phyloP scores from a whole-genome alignment of 257 asterid genomes.

The Rehmannia glutinosa region DNA sequence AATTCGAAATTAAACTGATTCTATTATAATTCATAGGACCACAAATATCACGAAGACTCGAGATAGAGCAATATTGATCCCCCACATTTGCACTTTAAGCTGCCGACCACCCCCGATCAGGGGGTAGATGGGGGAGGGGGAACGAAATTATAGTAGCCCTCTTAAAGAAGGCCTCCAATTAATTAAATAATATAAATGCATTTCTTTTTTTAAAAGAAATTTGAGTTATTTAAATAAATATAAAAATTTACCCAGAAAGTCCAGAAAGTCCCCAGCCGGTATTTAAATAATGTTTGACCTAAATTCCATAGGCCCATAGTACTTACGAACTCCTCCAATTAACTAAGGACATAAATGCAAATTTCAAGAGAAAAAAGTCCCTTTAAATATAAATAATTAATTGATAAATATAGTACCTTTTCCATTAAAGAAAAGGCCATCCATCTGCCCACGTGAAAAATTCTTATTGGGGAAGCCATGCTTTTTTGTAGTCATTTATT shows the following conservation, averaged over 20 bases:
- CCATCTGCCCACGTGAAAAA: conserved; percentile 1
- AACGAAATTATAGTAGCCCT: neutral
- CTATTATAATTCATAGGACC: no score
- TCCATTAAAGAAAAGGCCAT: neutral
- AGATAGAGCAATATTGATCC: neutral
- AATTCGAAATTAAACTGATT: no score
- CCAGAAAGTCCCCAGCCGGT: no score
- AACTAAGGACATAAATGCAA: neutral
- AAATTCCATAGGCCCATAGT: no score
- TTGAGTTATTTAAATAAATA: no score
- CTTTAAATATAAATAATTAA: neutral
- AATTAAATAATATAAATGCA: no score
- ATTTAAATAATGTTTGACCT: no score
- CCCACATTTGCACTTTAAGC: neutral
- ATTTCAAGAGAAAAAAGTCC: neutral
- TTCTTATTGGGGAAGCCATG: neutral
- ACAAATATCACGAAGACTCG: no score
- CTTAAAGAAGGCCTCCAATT: neutral
- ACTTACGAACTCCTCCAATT: no score
- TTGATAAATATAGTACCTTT: neutral
- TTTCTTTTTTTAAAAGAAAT: no score
- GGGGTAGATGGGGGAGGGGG: no score
- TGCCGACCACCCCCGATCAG: neutral
- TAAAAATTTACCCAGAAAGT: no score
- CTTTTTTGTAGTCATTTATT: neutral